Base-by-base conservation (phyloP, 2,329 filamentous ascomycete species). In the Botrytis deweyae region DNA sequence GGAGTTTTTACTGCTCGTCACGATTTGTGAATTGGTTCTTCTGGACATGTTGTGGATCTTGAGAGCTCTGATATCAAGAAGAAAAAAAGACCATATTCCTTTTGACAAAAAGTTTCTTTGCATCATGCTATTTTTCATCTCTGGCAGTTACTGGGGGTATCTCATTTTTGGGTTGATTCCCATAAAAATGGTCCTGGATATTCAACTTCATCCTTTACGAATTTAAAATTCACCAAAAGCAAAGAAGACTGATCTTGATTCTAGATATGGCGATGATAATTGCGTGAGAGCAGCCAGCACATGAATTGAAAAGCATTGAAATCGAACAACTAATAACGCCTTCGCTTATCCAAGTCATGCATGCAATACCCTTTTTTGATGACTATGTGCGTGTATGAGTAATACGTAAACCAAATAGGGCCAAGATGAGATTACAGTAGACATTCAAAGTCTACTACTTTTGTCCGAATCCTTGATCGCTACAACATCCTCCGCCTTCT, bases 361-460 rank as follows among this genome's bases (percentile, higher is more conserved):
- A 65, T 40, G 18, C 33, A 49, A 40, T 71, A 9, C 58, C 1
- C 20, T 16, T 40, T 70, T n/a, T 29, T 52, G 16, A 65, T 22
- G 16, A 29, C 10, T 49, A 25, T 18, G 40, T 40, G 49, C 36
- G 25, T 42, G 36, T 49, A 25, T 33, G 25, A 49, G 36, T 68
- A 29, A 7, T 18, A 40, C 25, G 18, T 12, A 20, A 29, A 42
- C 20, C 36, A 49, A 16, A 38, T 36, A 33, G 12, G 46, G 12
- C 10, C 29, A n/a, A 62, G 5, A 46, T 44, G 55, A 25, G 14
- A 62, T 42, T 49, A 38, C 18, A 68, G 40, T 20, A 40, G 22
- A 71, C 70, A 64, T 44, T 74, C 67, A 78, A 68, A 77, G 66
- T 63, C 75, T 76, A 33, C 70, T 44, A 46, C 12, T 20, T 20